Conservation (phyloP, 257 asterid species). For the Knoxia roxburghii region DNA sequence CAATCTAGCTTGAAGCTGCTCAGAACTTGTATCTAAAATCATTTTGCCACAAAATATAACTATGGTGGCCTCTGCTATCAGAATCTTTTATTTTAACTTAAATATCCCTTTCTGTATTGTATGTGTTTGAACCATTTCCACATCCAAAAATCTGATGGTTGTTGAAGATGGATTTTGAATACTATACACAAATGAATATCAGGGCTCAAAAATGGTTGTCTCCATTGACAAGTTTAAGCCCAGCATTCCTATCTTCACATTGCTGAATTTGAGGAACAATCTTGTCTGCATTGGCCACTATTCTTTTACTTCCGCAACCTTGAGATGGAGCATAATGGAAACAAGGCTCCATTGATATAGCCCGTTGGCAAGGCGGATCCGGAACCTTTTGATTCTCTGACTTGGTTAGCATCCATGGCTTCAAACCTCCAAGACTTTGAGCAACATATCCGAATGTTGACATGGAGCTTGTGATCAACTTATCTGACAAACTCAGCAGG, state of each 20-base stretch:
- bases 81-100: too few species aligned
- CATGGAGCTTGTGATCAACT: conserved; percentile 66
- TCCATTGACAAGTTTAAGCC: conserved; percentile 5
- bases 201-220: too few species aligned
- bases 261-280: not conserved
- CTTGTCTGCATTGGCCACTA: not conserved
- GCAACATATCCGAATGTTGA: conserved; percentile 87
- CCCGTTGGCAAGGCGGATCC: conserved; percentile 54
- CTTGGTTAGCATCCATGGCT: conserved; percentile 69
- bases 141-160: too few species aligned
- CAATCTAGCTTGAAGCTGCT: too few species aligned
- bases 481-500: conserved; percentile 63
- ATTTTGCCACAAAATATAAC: too few species aligned
- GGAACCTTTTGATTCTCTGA: conserved; percentile 44
- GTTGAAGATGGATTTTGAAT: too few species aligned
- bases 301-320: conserved; percentile 23
- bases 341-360: conserved; percentile 64
- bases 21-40: too few species aligned
- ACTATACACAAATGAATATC: too few species aligned
- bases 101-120: too few species aligned
- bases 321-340: conserved; percentile 63
- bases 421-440: conserved; percentile 73
- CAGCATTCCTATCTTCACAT: conserved; percentile 5
- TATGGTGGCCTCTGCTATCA: too few species aligned
- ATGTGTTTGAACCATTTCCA: too few species aligned